phyloP scores from a whole-genome alignment of 768 basidiomycete genomes.

The Megacollybia marginata region DNA sequence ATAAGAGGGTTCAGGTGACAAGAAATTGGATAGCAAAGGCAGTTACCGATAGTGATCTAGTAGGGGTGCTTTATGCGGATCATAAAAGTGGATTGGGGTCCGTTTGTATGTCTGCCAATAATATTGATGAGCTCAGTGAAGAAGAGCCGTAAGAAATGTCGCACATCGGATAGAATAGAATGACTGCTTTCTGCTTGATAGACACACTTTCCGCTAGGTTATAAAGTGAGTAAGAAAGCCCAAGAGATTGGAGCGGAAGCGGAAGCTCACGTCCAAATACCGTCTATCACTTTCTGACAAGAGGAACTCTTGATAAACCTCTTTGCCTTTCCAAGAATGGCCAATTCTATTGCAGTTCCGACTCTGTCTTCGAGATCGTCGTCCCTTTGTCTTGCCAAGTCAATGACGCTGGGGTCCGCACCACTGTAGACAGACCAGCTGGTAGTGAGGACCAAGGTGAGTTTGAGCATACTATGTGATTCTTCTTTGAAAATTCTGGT shows the following conservation, averaged over 20 bases:
- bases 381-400: conserved; percentile 52
- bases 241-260: not conserved
- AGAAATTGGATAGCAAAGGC: not conserved
- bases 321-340: conserved; percentile 79
- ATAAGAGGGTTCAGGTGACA: conserved; percentile 1
- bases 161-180: conserved; percentile 83
- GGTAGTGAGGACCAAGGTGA: conserved; percentile 67
- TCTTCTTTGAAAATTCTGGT: conserved; percentile 70
- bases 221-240: conserved; percentile 5
- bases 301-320: conserved; percentile 84
- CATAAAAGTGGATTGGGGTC: conserved; percentile 88
- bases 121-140: not conserved
- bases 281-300: conserved; percentile 86
- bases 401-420: conserved; percentile 52
- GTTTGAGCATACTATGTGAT: conserved; percentile 58
- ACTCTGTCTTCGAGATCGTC: conserved; percentile 72
- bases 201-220: conserved; percentile 75
- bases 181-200: conserved; percentile 86
- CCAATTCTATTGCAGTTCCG: conserved; percentile 79
- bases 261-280: conserved; percentile 61
- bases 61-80: conserved; percentile 89
- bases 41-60: conserved; percentile 89
- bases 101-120: conserved; percentile 81
- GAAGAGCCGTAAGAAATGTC: conserved; percentile 11
- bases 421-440: conserved; percentile 79